A percentile compares a stretch with the other conserved stretches of the same genome.
Evolutionary conservation across 257 asterid genomes (phyloP).

Genomic region (Solanum lycopersicoides): DNA sequence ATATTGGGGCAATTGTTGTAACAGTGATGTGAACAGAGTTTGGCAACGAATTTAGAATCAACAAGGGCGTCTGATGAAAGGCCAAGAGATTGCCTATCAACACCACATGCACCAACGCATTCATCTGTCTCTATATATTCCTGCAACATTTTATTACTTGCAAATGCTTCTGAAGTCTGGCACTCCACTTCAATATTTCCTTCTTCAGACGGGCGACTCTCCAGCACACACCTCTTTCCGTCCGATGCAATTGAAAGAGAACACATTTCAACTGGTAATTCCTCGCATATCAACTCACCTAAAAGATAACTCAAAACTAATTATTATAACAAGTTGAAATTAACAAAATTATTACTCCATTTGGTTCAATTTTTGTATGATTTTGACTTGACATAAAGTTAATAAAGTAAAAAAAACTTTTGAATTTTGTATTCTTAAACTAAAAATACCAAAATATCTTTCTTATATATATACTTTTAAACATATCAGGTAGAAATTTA

Average conservation of each 20-base stretch:
- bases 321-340: background rate
- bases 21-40: slow-evolving; percentile 64
- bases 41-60: slow-evolving; percentile 29
- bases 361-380: too few species aligned
- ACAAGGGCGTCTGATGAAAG: slow-evolving; percentile 70
- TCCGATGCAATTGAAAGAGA: slow-evolving; percentile 47
- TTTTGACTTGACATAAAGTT: too few species aligned
- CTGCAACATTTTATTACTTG: slow-evolving; percentile 15
- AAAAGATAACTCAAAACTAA: background rate
- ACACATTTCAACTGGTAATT: slow-evolving; percentile 37
- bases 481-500: background rate
- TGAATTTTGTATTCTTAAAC: background rate
- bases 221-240: slow-evolving; percentile 66
- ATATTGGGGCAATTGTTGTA: slow-evolving; percentile 59
- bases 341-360: background rate
- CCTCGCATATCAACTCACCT: slow-evolving; percentile 63
- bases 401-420: too few species aligned
- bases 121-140: slow-evolving; percentile 55
- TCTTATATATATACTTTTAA: too few species aligned
- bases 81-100: slow-evolving; percentile 47
- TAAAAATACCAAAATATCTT: too few species aligned
- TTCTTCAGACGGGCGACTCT: slow-evolving; percentile 20
- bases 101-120: slow-evolving; percentile 60
- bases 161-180: slow-evolving; percentile 54
- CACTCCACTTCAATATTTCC: slow-evolving; percentile 32